Evolutionary conservation across 306 rosid genomes (phyloP), one percentile per base, ranked within the genome.

Genomic region (Clitoria ternatea): DNA sequence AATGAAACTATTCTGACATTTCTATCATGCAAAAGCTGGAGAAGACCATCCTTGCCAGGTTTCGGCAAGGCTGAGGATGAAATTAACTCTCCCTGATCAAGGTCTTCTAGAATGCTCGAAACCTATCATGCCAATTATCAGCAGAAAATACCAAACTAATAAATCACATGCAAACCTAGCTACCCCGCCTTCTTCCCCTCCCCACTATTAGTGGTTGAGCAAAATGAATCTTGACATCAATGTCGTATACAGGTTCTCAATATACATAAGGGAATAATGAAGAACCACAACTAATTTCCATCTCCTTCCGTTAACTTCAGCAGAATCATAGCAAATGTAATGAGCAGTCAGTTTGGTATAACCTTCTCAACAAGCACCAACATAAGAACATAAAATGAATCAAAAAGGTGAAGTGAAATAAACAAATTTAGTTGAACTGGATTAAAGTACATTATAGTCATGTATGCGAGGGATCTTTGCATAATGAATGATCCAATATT

Each of bases 41-140:
- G 81, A 50, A 90, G 96, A 71, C 97, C 97, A 10, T 83, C 88
- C 75, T 81, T 80, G 52, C 96, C 97, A 0, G 88, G 82, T 74
- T 91, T 91, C 5, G 79, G 72, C 47, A 30, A 65, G 52, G 69
- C 52, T 39, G 82, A 66, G 13, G 85, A 59, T 24, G 84, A 39
- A 35, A 33, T 56, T 69, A 84, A 37, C 52, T 56, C 66, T 55
- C 89, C 87, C 44, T 73, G 85, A 64, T 78, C 80, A 52, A 90
- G 80, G 75, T 94, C 97, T 75, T 90, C 92, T 8, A 85, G 84
- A 81, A 94, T 85, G 79, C 95, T 86, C 0, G 75, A 85, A 61
- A 90, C 97, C 99, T 94, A 83, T 70, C 74, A 78, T 53, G 35
- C 63, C 35, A 55, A 71, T 37, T 33, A 35, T 61, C 71, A 66